phyloP scores from a whole-genome alignment of 2,329 filamentous ascomycete genomes.

The Cephalotrichum gorgonifer region DNA sequence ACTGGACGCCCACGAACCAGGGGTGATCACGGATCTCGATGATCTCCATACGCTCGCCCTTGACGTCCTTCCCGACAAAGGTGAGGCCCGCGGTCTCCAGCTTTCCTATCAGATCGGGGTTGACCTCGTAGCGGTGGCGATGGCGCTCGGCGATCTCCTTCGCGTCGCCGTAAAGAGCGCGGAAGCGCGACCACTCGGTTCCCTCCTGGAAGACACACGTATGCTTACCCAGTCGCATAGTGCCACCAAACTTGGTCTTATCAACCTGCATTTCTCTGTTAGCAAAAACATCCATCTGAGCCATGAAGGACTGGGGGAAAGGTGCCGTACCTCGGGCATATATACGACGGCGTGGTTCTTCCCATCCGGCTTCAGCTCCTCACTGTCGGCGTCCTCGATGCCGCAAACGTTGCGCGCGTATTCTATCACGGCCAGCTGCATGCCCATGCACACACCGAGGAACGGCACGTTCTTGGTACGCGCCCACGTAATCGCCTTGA shows the following conservation, averaged over 20 bases:
- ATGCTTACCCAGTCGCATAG: slow-evolving; percentile 74
- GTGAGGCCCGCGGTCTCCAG: slow-evolving; percentile 60
- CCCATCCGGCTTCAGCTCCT: slow-evolving; percentile 45
- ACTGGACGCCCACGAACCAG: slow-evolving; percentile 77
- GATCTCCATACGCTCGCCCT: slow-evolving; percentile 71
- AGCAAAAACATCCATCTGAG: too few relatives aligned
- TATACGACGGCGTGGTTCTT: slow-evolving; percentile 68
- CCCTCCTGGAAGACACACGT: slow-evolving; percentile 64
- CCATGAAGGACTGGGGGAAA: too few relatives aligned
- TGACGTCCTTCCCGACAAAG: slow-evolving; percentile 73
- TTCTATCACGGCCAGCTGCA: slow-evolving; percentile 90
- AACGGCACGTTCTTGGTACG: slow-evolving; percentile 72
- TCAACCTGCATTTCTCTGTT: slow-evolving; percentile 33
- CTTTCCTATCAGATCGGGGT: slow-evolving; percentile 62
- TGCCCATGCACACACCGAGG: slow-evolving; percentile 82
- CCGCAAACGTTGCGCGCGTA: slow-evolving; percentile 68
- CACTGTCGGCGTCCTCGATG: slow-evolving; percentile 43
- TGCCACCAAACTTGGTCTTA: slow-evolving; percentile 68
- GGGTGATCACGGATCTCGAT: slow-evolving; percentile 75
- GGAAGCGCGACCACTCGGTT: slow-evolving; percentile 69
- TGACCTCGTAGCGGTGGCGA: slow-evolving; percentile 85
- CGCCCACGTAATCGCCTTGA: slow-evolving; percentile 76
- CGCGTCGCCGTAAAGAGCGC: slow-evolving; percentile 58
- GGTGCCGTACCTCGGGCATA: slow-evolving; percentile 61
- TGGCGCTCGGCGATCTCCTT: slow-evolving; percentile 61